phyloP scores from a whole-genome alignment of 768 basidiomycete species.

The Lyophyllum decastes region DNA sequence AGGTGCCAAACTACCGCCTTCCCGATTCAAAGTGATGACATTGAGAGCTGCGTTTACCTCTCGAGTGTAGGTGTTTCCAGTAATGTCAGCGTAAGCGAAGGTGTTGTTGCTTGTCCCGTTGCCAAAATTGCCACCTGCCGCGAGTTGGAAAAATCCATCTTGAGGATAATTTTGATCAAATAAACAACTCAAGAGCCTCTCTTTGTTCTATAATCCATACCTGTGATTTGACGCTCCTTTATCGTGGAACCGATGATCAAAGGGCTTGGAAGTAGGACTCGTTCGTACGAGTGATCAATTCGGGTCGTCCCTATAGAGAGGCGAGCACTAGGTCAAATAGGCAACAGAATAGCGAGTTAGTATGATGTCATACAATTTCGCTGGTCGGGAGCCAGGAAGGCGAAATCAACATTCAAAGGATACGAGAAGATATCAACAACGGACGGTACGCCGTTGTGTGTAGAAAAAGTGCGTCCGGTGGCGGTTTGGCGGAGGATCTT shows the following conservation, averaged over 20 bases:
- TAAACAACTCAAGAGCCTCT: conserved; percentile 35
- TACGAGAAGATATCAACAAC: conserved; percentile 45
- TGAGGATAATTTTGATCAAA: conserved; percentile 38
- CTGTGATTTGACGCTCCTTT: conserved; percentile 56
- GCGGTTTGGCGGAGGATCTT: conserved; percentile 45
- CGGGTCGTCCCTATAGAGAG: conserved; percentile 42
- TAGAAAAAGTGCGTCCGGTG: conserved; percentile 36
- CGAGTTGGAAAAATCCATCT: conserved; percentile 29
- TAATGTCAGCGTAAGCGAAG: conserved; percentile 58
- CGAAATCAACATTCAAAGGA: conserved; percentile 47
- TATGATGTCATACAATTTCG: conserved; percentile 34
- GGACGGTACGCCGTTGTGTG: conserved; percentile 40
- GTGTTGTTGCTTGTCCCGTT: conserved; percentile 74
- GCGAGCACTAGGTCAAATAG: neutral
- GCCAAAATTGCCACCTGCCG: conserved; percentile 47
- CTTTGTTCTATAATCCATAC: conserved; percentile 32
- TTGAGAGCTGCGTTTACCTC: conserved; percentile 61
- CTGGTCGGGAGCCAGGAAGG: conserved; percentile 31
- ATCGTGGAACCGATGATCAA: conserved; percentile 62
- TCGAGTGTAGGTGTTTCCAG: conserved; percentile 64
- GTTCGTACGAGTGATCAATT: conserved; percentile 73
- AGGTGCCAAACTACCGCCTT: conserved; percentile 50
- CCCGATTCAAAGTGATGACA: conserved; percentile 59
- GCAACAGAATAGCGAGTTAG: neutral
- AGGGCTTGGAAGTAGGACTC: conserved; percentile 57